A percentile compares a stretch with the other conserved stretches of the same genome.
phyloP scores from a whole-genome alignment of 1,139 yeast species.

The Lodderomyces theae region DNA sequence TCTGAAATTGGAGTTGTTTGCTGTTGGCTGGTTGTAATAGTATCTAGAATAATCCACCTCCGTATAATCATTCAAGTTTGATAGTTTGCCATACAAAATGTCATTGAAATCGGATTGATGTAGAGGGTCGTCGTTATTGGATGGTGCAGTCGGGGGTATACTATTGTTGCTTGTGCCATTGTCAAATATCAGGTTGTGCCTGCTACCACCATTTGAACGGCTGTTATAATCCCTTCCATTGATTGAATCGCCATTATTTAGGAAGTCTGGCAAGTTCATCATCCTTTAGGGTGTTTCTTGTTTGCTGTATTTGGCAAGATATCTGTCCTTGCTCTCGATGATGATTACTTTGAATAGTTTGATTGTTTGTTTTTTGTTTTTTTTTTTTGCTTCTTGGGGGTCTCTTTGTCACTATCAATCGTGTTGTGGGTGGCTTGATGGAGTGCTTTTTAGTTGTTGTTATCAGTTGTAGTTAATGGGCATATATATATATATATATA shows the following conservation, averaged over 20 bases:
- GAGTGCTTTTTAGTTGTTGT: too few relatives aligned
- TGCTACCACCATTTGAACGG: constrained; percentile 4
- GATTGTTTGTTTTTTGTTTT: too few relatives aligned
- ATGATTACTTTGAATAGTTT: too few relatives aligned
- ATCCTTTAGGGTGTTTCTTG: not conserved
- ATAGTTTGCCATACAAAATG: constrained; percentile 28
- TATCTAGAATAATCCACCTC: constrained; percentile 8
- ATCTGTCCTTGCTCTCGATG: too few relatives aligned
- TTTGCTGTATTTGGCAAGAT: too few relatives aligned
- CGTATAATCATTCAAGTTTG: constrained; percentile 15
- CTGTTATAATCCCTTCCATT: not conserved
- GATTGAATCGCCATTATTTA: constrained; percentile 14
- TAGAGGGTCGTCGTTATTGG: constrained; percentile 12
- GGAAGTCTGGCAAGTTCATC: constrained; percentile 40
- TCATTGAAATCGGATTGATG: constrained; percentile 24
- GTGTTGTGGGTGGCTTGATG: too few relatives aligned
- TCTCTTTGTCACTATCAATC: too few relatives aligned
- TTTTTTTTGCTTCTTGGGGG: too few relatives aligned
- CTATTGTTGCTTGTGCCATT: constrained; percentile 7
- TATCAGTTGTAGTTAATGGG: too few relatives aligned
- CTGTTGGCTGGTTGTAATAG: constrained; percentile 6
- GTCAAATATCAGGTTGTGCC: constrained; percentile 5
- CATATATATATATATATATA: too few relatives aligned
- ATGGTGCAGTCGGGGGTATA: constrained; percentile 1
- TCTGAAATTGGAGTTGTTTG: constrained; percentile 5